phyloP scores from a whole-genome alignment of 257 asterid genomes.

The Solanum dulcamara region DNA sequence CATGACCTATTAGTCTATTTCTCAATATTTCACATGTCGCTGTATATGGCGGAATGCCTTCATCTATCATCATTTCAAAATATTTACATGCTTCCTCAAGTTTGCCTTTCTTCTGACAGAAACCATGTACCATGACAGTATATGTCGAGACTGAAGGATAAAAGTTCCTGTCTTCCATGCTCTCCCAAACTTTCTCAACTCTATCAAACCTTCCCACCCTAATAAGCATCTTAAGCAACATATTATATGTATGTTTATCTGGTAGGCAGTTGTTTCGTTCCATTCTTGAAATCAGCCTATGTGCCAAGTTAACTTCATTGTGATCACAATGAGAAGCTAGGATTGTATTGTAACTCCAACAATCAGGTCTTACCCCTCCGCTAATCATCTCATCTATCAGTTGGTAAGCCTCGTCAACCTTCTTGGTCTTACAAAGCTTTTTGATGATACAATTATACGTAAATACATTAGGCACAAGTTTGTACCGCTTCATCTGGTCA shows the following conservation, averaged over 20 bases:
- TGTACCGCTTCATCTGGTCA: conserved; percentile 60
- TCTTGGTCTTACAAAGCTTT: conserved; percentile 57
- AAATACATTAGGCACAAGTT: conserved; percentile 56
- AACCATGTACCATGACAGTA: conserved; percentile 80
- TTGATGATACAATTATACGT: conserved; percentile 64
- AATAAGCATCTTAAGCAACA: conserved; percentile 82
- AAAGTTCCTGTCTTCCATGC: conserved; percentile 64
- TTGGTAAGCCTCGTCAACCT: conserved; percentile 61
- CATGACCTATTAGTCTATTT: conserved; percentile 52
- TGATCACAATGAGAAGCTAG: conserved; percentile 62
- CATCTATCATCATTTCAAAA: conserved; percentile 82
- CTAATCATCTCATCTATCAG: conserved; percentile 61
- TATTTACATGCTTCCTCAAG: conserved; percentile 65
- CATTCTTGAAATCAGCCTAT: conserved; percentile 54
- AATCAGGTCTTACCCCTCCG: conserved; percentile 43
- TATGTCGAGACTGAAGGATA: conserved; percentile 75
- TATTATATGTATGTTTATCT: conserved; percentile 60
- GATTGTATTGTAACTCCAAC: conserved; percentile 70
- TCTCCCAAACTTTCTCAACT: conserved; percentile 54
- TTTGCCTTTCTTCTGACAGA: conserved; percentile 65
- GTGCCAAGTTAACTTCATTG: conserved; percentile 61
- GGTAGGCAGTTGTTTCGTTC: conserved; percentile 29
- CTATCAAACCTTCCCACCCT: conserved; percentile 73
- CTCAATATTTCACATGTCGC: conserved; percentile 57
- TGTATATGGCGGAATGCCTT: conserved; percentile 71